These are phyloP conservation scores for Cryptococcus sp. DNA, from an alignment of 1,284 basidiomycete species.

Conservation along the genomic window DNA sequence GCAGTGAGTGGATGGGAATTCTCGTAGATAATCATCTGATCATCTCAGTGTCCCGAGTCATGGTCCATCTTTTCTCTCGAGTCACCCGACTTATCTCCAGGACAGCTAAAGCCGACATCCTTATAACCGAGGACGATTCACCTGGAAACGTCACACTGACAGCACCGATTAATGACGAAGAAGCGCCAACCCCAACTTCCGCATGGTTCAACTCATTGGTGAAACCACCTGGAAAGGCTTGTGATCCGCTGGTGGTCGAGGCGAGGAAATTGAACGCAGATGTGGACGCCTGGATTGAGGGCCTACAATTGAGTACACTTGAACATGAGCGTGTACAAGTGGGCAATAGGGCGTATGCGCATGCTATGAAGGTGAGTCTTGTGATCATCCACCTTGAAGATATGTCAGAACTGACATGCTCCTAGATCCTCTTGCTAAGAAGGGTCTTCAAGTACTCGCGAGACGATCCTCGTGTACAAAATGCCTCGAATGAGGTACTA, in stretches of 20 bases:
- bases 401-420: background rate
- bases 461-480: constrained; percentile 47
- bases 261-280: constrained; percentile 39
- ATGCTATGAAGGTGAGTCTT: constrained; percentile 46
- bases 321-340: constrained; percentile 48
- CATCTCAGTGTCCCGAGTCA: constrained; percentile 37
- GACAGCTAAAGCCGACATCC: constrained; percentile 12
- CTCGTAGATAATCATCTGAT: constrained; percentile 13
- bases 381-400: background rate
- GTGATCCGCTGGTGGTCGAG: constrained; percentile 21
- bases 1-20: constrained; percentile 46
- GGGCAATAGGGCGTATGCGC: constrained; percentile 46
- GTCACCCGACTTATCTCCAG: constrained; percentile 33
- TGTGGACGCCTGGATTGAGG: constrained; percentile 44
- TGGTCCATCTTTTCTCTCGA: constrained; percentile 40
- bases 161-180: background rate
- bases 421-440: constrained; percentile 51
- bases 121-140: constrained; percentile 22
- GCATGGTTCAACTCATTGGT: background rate
- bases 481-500: constrained; percentile 37
- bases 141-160: background rate
- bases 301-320: constrained; percentile 30
- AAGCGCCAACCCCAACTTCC: background rate
- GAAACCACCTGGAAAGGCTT: background rate
- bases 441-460: constrained; percentile 49